phyloP scores from a whole-genome alignment of 1,139 yeast species.

The Ashbya aceris region DNA sequence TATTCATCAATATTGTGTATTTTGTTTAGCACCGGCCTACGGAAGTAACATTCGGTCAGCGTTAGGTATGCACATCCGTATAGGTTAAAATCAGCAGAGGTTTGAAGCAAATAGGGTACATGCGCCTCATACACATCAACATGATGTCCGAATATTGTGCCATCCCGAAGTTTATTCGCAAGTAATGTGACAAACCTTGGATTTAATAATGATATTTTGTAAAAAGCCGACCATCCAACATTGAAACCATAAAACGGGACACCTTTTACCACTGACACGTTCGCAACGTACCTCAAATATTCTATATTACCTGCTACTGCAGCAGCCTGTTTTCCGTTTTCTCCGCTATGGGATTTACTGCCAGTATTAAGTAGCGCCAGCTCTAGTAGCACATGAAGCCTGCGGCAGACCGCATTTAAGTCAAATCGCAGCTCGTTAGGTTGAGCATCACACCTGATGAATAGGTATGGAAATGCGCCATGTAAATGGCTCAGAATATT shows the following conservation, averaged over 20 bases:
- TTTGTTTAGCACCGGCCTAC: constrained; percentile 31
- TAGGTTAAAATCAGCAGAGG: constrained; percentile 71
- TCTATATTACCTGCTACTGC: constrained; percentile 1
- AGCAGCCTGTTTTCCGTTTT: no score
- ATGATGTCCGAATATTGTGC: constrained; percentile 30
- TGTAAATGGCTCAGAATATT: constrained; percentile 64
- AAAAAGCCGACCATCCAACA: constrained; percentile 51
- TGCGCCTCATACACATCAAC: constrained; percentile 67
- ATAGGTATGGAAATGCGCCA: constrained; percentile 76
- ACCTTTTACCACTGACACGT: constrained; percentile 61
- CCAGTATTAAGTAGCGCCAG: constrained; percentile 7
- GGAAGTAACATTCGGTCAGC: constrained; percentile 28
- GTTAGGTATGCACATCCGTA: constrained; percentile 78
- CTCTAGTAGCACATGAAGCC: constrained; percentile 26
- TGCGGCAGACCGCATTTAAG: constrained; percentile 16
- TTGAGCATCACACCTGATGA: constrained; percentile 45
- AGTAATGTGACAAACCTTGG: constrained; percentile 53
- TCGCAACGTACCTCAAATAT: constrained; percentile 46
- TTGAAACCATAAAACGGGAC: constrained; percentile 79
- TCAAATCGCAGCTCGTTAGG: constrained; percentile 8
- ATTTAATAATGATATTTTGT: constrained; percentile 59
- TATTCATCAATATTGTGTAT: constrained; percentile 22
- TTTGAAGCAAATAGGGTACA: constrained; percentile 67
- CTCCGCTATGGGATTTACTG: not conserved
- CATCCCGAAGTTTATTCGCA: constrained; percentile 50